Percentiles rank a stretch among this genome's conserved stretches.
These are phyloP conservation scores for Boletus rufocinnamomeus DNA, from an alignment of 768 basidiomycete species.

Conservation along the genomic window DNA sequence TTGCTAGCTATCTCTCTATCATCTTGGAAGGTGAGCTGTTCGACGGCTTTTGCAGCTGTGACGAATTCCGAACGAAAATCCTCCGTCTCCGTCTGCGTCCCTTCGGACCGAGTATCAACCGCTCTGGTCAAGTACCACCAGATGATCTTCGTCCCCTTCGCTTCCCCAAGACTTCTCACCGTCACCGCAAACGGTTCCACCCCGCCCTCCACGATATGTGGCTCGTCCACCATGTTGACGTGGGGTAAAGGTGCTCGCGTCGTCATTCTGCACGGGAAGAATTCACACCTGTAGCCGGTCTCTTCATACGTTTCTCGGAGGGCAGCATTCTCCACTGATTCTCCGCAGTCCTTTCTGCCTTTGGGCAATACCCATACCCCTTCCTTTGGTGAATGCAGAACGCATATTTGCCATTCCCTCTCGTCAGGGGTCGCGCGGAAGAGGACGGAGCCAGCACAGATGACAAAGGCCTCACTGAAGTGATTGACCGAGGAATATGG, in stretches of 20 bases:
- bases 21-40: slow-evolving; percentile 38
- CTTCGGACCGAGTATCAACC: slow-evolving; percentile 37
- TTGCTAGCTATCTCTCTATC: slow-evolving; percentile 36
- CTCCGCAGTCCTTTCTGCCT: slow-evolving; percentile 60
- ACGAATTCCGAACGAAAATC: slow-evolving; percentile 43
- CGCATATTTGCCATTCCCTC: slow-evolving; percentile 16
- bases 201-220: slow-evolving; percentile 17
- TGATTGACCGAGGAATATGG: slow-evolving; percentile 5
- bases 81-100: slow-evolving; percentile 37
- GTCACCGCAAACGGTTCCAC: slow-evolving; percentile 42
- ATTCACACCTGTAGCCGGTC: slow-evolving; percentile 46
- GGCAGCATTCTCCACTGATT: slow-evolving; percentile 52
- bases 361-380: slow-evolving; percentile 51
- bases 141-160: slow-evolving; percentile 18
- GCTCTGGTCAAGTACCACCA: slow-evolving; percentile 32
- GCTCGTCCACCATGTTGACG: slow-evolving; percentile 35
- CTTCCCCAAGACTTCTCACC: slow-evolving; percentile 27
- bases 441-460: slow-evolving; percentile 21
- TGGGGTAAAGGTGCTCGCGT: slow-evolving; percentile 51
- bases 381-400: slow-evolving; percentile 16
- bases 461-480: slow-evolving; percentile 22
- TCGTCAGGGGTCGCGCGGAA: slow-evolving; percentile 9
- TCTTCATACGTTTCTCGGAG: slow-evolving; percentile 67
- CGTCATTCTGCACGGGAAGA: slow-evolving; percentile 48
- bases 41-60: slow-evolving; percentile 37